Conservation (phyloP, 116 monocot species). For the Thalassia testudinum region DNA sequence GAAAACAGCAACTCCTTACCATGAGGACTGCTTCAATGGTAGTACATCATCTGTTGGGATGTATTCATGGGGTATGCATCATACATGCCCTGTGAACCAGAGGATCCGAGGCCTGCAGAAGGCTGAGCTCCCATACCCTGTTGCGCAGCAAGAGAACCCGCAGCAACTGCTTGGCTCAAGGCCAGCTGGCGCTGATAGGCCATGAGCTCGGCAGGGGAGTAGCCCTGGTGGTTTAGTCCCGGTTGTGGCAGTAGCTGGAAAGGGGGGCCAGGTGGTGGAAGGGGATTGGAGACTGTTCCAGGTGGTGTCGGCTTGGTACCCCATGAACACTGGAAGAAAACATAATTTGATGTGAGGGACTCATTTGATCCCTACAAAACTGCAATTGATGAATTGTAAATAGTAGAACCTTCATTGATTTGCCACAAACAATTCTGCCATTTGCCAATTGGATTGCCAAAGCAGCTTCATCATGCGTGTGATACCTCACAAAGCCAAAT, state of each 20-base stretch:
- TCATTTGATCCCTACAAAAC: too few relatives aligned
- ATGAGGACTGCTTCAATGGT: constrained; percentile 7
- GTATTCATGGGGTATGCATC: constrained; percentile 52
- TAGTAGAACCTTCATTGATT: constrained; percentile 62
- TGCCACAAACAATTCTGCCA: constrained; percentile 50
- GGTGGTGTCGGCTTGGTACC: constrained; percentile 91
- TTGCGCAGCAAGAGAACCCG: constrained; percentile 39
- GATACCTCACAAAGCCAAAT: constrained; percentile 89
- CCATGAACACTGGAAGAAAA: constrained; percentile 74
- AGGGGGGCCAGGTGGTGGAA: constrained; percentile 56
- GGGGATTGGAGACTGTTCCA: constrained; percentile 56
- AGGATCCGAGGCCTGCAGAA: constrained; percentile 10
- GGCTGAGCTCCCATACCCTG: constrained; percentile 40
- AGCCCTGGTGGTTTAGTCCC: constrained; percentile 16
- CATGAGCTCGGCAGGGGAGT: constrained; percentile 43
- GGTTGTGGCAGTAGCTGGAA: constrained; percentile 30
- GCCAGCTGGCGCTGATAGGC: constrained; percentile 62
- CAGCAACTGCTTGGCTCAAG: constrained; percentile 46
- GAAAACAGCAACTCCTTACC: too few relatives aligned
- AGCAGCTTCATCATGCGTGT: constrained; percentile 79
- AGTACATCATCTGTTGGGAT: constrained; percentile 83
- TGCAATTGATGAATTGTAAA: too few relatives aligned
- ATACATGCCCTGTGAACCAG: constrained; percentile 65
- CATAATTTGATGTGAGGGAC: not conserved
- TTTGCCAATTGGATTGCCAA: constrained; percentile 82